Conservation (phyloP, 441 rosid species). For the Erysimum cheiri region DNA sequence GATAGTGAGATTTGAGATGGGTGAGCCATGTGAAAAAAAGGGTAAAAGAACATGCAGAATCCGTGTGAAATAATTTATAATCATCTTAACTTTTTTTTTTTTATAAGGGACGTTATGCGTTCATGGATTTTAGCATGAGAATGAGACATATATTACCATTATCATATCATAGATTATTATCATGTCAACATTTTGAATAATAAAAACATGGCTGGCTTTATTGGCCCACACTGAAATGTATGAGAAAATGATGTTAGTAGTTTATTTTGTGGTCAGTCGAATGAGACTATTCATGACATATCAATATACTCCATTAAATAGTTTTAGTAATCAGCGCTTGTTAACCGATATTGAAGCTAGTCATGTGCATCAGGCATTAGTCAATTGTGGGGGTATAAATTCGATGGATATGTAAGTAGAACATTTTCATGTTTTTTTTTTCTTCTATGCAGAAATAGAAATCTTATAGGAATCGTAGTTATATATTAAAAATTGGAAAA, state of each 20-base stretch:
- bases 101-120: slow-evolving; percentile 15
- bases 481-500: background rate
- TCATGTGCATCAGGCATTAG: slow-evolving; percentile 19
- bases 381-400: background rate
- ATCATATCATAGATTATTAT: background rate
- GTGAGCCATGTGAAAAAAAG: slow-evolving; percentile 66
- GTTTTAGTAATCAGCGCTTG: background rate
- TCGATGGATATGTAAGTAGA: background rate
- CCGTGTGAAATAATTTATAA: slow-evolving; percentile 65
- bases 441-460: background rate
- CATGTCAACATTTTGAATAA: slow-evolving; percentile 34
- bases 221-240: slow-evolving; percentile 46
- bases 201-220: slow-evolving; percentile 30
- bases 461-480: background rate
- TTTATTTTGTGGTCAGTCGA: slow-evolving; percentile 40
- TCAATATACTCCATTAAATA: background rate
- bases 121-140: slow-evolving; percentile 39
- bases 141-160: slow-evolving; percentile 19
- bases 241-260: slow-evolving; percentile 44
- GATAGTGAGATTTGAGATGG: slow-evolving; percentile 37
- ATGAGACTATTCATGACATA: slow-evolving; percentile 30
- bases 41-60: slow-evolving; percentile 58
- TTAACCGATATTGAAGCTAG: slow-evolving; percentile 12
- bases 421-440: background rate
- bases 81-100: slow-evolving; percentile 17